Evolutionary conservation across 352 stramenopile genomes (phyloP).

Genomic region (Plasmopara halstedii): DNA sequence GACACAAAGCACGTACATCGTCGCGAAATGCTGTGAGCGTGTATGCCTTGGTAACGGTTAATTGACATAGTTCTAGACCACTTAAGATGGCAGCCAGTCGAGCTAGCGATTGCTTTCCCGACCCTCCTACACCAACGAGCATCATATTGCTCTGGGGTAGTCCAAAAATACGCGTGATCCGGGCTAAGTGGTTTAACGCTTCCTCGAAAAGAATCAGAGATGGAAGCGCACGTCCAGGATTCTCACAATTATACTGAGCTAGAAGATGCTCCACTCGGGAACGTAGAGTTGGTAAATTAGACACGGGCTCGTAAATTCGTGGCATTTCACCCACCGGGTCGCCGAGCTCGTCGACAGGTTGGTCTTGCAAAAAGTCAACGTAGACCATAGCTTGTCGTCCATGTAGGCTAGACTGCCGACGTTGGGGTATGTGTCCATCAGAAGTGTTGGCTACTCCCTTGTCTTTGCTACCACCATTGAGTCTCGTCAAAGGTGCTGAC

Average conservation of each 20-base stretch:
- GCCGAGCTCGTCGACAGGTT: constrained; percentile 77
- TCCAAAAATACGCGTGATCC: constrained; percentile 73
- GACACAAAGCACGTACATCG: constrained; percentile 79
- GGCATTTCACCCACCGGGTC: constrained; percentile 68
- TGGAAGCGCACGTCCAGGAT: constrained; percentile 46
- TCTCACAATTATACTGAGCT: constrained; percentile 76
- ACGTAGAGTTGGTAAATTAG: constrained; percentile 37
- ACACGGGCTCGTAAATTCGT: constrained; percentile 74
- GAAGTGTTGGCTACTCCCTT: constrained; percentile 3
- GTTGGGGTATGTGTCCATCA: neutral
- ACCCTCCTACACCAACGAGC: constrained; percentile 86
- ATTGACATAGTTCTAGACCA: constrained; percentile 75
- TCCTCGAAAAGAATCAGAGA: constrained; percentile 88
- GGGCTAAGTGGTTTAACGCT: constrained; percentile 76
- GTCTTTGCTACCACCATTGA: constrained; percentile 16
- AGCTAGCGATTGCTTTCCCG: constrained; percentile 81
- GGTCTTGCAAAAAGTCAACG: constrained; percentile 84
- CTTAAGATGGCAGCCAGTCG: constrained; percentile 73
- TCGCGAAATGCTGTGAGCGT: constrained; percentile 80
- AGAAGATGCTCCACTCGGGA: constrained; percentile 57
- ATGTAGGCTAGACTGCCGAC: neutral
- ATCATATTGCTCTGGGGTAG: constrained; percentile 85
- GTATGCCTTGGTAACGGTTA: constrained; percentile 86
- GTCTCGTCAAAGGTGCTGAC: neutral
- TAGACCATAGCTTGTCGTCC: constrained; percentile 26